Evolutionary conservation across 306 rosid genomes (phyloP), one percentile per base, ranked within the genome.

Genomic region (Dryas alaskensis): DNA sequence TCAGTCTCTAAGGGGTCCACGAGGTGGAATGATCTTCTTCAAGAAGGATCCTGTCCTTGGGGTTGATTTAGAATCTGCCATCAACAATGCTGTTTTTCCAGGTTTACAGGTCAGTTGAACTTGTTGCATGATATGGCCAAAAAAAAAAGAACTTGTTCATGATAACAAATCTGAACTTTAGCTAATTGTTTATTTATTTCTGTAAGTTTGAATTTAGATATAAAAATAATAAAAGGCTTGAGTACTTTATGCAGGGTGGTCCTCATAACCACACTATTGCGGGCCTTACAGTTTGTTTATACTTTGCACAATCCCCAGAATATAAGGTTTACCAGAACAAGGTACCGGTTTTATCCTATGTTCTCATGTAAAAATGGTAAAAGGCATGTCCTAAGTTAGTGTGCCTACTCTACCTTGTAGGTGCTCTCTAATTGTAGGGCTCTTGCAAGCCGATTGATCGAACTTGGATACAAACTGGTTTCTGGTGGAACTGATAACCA

Each of bases 11-110:
- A 85, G 98, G 80, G 99, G 99, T 55, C 99, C 99, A 19, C 83
- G 98, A 82, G 98, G 98, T 55, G 98, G 98, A 45, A 95, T 95
- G 99, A 95, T 95, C 73, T 95, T 95, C 91, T 95, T 88, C 88
- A 90, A 74, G 87, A 95, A 95, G 83, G 97, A 92, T 67, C 8
- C 90, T 1, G 84, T 95, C 80, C 88, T 80, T 25, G 98, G 92
- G 43, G 83, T 92, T 53, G 97, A 90, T 62, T 81, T 95, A 67
- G 97, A 92, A 84, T 60, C 96, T 72, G 92, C 97, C 75, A 90
- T 95, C 44, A 92, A 95, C 86, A 95, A 92, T 75, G 95, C 98
- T 10, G 98, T 95, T 79, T 92, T 92, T 55, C 97, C 98, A 0
- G 97, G 99, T 76, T 84, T 95, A 65, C 99, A 95, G 96, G 98